Evolutionary conservation across 2,329 filamentous ascomycete species (phyloP), one percentile per base, ranked within the genome.

Genomic region (Monosporascus cannonballus): DNA sequence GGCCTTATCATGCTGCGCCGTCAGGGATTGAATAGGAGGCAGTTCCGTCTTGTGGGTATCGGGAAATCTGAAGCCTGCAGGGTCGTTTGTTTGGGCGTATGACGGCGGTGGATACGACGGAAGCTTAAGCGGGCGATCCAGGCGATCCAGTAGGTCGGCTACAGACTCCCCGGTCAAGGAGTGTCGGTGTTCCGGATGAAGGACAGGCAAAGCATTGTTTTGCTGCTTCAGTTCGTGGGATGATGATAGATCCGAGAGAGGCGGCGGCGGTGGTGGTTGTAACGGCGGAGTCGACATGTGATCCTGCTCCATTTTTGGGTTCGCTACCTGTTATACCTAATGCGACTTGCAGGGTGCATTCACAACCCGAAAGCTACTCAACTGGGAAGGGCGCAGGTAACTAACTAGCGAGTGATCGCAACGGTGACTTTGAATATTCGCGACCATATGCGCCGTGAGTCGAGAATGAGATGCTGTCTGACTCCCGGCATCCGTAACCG

Each of bases 1-100:
- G 18, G 25, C 20, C 42, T 63, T 59, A 53, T 68, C 58, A 56
- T 56, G 55, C 48, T 59, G 53, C 41, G 65, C 53, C 58, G 57
- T 56, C 47, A 63, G 50, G 15, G 63, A 59, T 44, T 74, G 70
- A 53, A 77, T 73, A n/a, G 74, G 74, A 37, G 74, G 63, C 14
- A 77, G 67, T 51, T 76, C 73, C 47, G 72, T 67, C 36, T 65
- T 66, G 20, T 68, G 64, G 17, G 59, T 55, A 49, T 68, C 65
- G 48, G 69, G 59, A 52, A 72, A 73, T 42, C 61, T 62, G 24
- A 70, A 56, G 36, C 60, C 50, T 6, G 59, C 50, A 24, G 64
- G 59, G 25, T 72, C 70, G 64, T 69, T 70, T 36, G 63, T 59
- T 54, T 68, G 67, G 50, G 64, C 63, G 56, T 72, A 71, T 2